Percentiles rank a stretch among this genome's conserved stretches.
phyloP scores from a whole-genome alignment of 306 rosid genomes.

The Medicago lupulina region DNA sequence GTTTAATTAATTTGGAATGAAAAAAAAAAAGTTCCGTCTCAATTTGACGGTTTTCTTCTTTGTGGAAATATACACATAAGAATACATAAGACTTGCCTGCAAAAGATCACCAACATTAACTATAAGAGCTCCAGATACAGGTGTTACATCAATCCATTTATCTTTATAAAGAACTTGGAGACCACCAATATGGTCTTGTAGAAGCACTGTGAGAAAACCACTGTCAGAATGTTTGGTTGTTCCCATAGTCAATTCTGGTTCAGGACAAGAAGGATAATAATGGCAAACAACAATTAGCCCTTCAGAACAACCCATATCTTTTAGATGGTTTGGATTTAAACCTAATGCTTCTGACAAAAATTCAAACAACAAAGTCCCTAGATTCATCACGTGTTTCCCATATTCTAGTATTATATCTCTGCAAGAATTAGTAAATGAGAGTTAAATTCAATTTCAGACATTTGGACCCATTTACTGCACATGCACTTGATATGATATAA shows the following conservation, averaged over 20 bases:
- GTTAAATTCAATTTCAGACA: not conserved
- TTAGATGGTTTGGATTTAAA: constrained; percentile 35
- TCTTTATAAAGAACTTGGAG: constrained; percentile 40
- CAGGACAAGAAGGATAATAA: constrained; percentile 51
- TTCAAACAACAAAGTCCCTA: constrained; percentile 33
- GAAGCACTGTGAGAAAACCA: constrained; percentile 48
- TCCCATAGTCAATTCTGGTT: constrained; percentile 46
- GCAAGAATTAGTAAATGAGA: not conserved
- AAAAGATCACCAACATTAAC: constrained; percentile 46
- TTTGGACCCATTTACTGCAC: too few relatives aligned
- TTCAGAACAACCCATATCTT: constrained; percentile 39
- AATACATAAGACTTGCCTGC: constrained; percentile 44
- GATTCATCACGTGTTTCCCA: constrained; percentile 37
- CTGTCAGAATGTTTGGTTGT: constrained; percentile 35
- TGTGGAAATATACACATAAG: not conserved
- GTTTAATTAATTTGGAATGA: too few relatives aligned
- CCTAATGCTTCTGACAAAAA: constrained; percentile 48
- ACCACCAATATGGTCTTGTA: constrained; percentile 49
- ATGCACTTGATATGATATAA: too few relatives aligned
- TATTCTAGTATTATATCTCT: constrained; percentile 49
- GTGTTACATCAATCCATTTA: constrained; percentile 38
- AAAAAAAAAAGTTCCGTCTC: too few relatives aligned
- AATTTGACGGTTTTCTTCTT: too few relatives aligned
- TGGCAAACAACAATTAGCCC: constrained; percentile 29
- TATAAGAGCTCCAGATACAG: constrained; percentile 41